phyloP scores from a whole-genome alignment of 352 stramenopile genomes.

The Phytophthora tentaculata region DNA sequence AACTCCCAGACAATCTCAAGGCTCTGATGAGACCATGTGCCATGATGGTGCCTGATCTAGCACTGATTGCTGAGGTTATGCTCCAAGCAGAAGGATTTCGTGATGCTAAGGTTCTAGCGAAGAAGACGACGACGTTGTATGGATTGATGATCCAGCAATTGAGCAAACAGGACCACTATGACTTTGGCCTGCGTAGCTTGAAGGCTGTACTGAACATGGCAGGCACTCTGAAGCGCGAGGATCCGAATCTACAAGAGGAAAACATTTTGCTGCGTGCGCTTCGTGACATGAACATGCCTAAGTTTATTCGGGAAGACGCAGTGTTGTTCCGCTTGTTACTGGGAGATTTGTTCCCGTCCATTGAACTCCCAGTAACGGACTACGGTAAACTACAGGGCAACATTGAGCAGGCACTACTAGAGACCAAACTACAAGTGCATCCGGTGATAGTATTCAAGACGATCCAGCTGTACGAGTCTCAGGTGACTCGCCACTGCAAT shows the following conservation, averaged over 20 bases:
- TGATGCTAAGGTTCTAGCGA: slow-evolving; percentile 80
- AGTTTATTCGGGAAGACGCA: slow-evolving; percentile 94
- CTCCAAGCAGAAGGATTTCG: slow-evolving; percentile 87
- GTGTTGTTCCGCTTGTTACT: slow-evolving; percentile 92
- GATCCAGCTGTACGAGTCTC: slow-evolving; percentile 95
- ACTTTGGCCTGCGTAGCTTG: slow-evolving; percentile 83
- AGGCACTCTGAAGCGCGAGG: slow-evolving; percentile 93
- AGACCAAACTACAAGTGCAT: slow-evolving; percentile 90
- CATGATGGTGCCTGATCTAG: slow-evolving; percentile 90
- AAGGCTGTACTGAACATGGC: slow-evolving; percentile 91
- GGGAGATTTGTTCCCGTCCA: slow-evolving; percentile 89
- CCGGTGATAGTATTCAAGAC: slow-evolving; percentile 94
- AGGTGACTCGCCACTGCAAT: slow-evolving; percentile 94
- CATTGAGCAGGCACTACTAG: slow-evolving; percentile 87
- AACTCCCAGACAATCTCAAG: slow-evolving; percentile 90
- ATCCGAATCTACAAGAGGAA: slow-evolving; percentile 95
- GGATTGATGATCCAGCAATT: slow-evolving; percentile 88
- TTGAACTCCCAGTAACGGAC: slow-evolving; percentile 89
- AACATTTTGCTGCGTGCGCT: slow-evolving; percentile 96
- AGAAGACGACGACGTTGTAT: slow-evolving; percentile 90
- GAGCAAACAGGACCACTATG: slow-evolving; percentile 90
- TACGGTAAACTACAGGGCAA: slow-evolving; percentile 92
- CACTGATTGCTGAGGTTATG: slow-evolving; percentile 89
- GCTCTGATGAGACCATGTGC: slow-evolving; percentile 86
- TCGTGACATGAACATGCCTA: slow-evolving; percentile 95